Evolutionary conservation across 2,329 filamentous ascomycete species (phyloP).

Genomic region (Capronia epimyces): DNA sequence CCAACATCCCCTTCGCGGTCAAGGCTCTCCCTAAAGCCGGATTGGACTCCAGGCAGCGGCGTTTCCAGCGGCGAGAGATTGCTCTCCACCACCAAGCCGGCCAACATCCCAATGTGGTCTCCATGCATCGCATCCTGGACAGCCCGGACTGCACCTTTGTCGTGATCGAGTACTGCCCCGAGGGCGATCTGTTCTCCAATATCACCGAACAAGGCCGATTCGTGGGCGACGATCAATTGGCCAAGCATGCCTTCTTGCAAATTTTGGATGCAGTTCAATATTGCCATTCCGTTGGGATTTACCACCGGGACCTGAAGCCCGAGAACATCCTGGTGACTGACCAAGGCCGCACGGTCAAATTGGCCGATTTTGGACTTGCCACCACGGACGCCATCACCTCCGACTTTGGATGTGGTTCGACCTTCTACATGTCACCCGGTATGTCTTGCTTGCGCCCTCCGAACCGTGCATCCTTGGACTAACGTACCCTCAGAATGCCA

Average conservation of each 20-base stretch:
- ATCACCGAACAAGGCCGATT: slow-evolving; percentile 95
- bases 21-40: slow-evolving; percentile 95
- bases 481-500: slow-evolving; percentile 68
- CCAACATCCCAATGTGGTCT: slow-evolving; percentile 86
- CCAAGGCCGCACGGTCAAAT: slow-evolving; percentile 81
- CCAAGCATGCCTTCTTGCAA: slow-evolving; percentile 84
- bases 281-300: slow-evolving; percentile 89
- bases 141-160: slow-evolving; percentile 90
- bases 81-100: slow-evolving; percentile 84
- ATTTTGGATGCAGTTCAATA: slow-evolving; percentile 93
- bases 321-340: slow-evolving; percentile 95
- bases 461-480: neutral
- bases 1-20: slow-evolving; percentile 79
- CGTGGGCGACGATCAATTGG: slow-evolving; percentile 82
- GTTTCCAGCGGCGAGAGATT: slow-evolving; percentile 91
- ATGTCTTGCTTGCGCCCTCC: slow-evolving; percentile 38
- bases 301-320: slow-evolving; percentile 95
- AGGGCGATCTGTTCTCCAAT: slow-evolving; percentile 94
- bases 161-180: slow-evolving; percentile 92
- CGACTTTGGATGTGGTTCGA: slow-evolving; percentile 96
- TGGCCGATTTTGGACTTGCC: slow-evolving; percentile 95
- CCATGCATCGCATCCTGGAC: slow-evolving; percentile 88
- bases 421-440: slow-evolving; percentile 99
- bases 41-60: slow-evolving; percentile 77
- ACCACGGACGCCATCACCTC: slow-evolving; percentile 77